A percentile compares a stretch with the other conserved stretches of the same genome.
These are phyloP conservation scores for Botryotinia convoluta DNA, from an alignment of 2,329 filamentous ascomycete species.

Conservation along the genomic window DNA sequence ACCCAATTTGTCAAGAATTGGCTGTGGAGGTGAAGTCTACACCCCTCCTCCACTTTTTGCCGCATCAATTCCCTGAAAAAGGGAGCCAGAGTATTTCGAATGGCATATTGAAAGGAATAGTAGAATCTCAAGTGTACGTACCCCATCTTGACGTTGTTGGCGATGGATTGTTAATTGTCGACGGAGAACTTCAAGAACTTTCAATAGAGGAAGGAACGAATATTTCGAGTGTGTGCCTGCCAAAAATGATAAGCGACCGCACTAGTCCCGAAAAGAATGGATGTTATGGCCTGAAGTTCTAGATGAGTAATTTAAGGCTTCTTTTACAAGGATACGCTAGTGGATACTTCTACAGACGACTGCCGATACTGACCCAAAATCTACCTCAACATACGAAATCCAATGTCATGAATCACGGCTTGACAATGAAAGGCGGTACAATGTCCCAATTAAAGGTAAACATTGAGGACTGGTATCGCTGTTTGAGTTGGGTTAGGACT, in stretches of 20 bases:
- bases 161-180: slow-evolving; percentile 16
- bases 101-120: not conserved
- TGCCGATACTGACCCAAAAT: not conserved
- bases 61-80: too few relatives aligned
- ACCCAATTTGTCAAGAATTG: not conserved
- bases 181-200: too few relatives aligned
- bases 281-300: not conserved
- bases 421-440: not conserved
- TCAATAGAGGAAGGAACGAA: too few relatives aligned
- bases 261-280: slow-evolving; percentile 3
- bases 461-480: not conserved
- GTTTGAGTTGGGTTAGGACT: not conserved
- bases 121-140: not conserved
- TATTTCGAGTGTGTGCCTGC: too few relatives aligned
- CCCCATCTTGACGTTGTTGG: slow-evolving; percentile 20
- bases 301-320: not conserved
- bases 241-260: slow-evolving; percentile 6
- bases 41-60: too few relatives aligned
- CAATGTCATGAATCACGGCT: not conserved
- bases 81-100: too few relatives aligned
- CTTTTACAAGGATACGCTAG: not conserved
- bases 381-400: slow-evolving; percentile 2
- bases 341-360: slow-evolving; percentile 15
- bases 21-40: too few relatives aligned
- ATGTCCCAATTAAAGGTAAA: not conserved